These are phyloP conservation scores for Botryotinia convoluta DNA, from an alignment of 2,329 filamentous ascomycete species.

Conservation along the genomic window DNA sequence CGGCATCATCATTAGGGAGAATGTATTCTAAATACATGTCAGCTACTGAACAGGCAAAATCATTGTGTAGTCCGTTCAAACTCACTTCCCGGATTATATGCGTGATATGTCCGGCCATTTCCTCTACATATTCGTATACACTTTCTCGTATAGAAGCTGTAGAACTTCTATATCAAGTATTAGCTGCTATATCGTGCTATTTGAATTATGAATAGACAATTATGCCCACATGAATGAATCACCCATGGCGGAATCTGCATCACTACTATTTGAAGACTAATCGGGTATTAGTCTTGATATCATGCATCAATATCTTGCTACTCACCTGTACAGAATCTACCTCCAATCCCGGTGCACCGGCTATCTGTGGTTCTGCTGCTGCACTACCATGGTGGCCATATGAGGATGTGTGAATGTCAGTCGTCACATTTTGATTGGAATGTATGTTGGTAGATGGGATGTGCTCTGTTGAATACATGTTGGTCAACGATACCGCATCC, in stretches of 20 bases:
- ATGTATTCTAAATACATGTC: constrained; percentile 23
- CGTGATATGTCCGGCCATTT: constrained; percentile 36
- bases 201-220: neutral
- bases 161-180: constrained; percentile 13
- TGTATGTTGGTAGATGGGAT: neutral
- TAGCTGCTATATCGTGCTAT: neutral
- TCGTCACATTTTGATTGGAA: neutral
- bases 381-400: too few relatives aligned
- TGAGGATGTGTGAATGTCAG: neutral
- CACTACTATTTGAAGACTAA: neutral
- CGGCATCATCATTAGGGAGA: constrained; percentile 27
- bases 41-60: neutral
- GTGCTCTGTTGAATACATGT: neutral
- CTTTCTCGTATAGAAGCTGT: constrained; percentile 35
- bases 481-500: neutral
- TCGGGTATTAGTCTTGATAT: neutral
- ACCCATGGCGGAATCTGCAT: constrained; percentile 2
- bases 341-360: neutral
- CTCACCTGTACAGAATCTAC: constrained; percentile 3
- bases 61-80: neutral
- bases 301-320: neutral
- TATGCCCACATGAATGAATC: neutral
- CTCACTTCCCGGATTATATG: constrained; percentile 28
- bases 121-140: constrained; percentile 40
- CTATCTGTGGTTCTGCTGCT: neutral